Conservation (phyloP, 2,329 filamentous ascomycete genomes). For the Microthyrium microscopicum region DNA sequence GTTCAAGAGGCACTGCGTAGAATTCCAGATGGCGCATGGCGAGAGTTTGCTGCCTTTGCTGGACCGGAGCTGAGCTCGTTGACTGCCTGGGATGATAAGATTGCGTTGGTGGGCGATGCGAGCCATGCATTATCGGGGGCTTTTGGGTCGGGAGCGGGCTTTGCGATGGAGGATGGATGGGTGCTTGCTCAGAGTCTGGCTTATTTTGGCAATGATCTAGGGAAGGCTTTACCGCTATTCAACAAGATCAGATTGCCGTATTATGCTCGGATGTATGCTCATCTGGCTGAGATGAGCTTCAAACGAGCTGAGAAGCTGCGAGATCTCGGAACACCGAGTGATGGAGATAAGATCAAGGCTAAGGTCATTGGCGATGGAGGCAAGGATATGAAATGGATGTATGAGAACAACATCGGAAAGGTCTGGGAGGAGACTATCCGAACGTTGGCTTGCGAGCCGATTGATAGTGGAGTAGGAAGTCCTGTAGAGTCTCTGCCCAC, state of each 20-base stretch:
- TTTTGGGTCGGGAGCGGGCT: conserved; percentile 29
- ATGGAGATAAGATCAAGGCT: too few species aligned
- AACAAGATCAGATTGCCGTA: conserved; percentile 24
- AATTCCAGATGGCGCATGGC: conserved; percentile 26
- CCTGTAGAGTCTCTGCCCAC: too few species aligned
- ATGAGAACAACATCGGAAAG: too few species aligned
- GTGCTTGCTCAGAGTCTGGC: conserved; percentile 21
- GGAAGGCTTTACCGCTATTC: conserved; percentile 21
- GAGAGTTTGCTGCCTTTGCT: conserved; percentile 32
- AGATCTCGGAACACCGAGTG: too few species aligned
- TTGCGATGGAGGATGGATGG: conserved; percentile 31
- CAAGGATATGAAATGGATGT: too few species aligned
- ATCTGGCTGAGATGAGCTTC: too few species aligned
- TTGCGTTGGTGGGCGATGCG: conserved; percentile 37
- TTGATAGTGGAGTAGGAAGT: too few species aligned
- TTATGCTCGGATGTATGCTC: too few species aligned
- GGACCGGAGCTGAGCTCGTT: conserved; percentile 27
- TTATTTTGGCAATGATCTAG: conserved; percentile 11
- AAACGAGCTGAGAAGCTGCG: too few species aligned
- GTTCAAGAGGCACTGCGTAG: conserved; percentile 23
- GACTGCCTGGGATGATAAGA: conserved; percentile 23
- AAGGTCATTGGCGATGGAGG: too few species aligned
- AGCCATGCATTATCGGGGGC: conserved; percentile 36
- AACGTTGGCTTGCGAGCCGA: too few species aligned
- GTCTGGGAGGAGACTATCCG: too few species aligned